phyloP scores from a whole-genome alignment of 208 protist genomes.

The Trypanosoma mega region DNA sequence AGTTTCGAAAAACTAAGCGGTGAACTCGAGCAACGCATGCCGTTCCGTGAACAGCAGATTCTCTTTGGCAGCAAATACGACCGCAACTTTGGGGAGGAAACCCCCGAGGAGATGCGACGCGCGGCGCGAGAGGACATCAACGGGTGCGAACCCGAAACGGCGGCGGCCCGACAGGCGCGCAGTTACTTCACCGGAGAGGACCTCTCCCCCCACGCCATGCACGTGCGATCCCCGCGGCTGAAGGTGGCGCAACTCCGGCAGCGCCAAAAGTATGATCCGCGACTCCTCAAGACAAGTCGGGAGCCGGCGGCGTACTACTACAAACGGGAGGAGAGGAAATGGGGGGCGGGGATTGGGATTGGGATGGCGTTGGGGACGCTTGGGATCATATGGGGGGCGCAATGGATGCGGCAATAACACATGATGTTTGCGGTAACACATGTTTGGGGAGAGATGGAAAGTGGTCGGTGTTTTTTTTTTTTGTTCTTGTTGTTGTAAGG shows the following conservation, averaged over 20 bases:
- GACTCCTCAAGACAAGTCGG: constrained; percentile 57
- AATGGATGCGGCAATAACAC: background rate
- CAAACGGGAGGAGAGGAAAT: constrained; percentile 28
- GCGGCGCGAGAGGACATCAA: constrained; percentile 68
- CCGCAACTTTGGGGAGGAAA: constrained; percentile 58
- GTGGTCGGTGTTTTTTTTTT: background rate
- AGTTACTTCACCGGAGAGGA: constrained; percentile 72
- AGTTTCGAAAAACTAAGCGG: constrained; percentile 82
- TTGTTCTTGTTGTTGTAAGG: background rate
- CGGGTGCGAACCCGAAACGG: constrained; percentile 49
- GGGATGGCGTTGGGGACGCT: constrained; percentile 7
- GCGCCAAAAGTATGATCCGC: constrained; percentile 57
- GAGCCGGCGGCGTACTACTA: constrained; percentile 82
- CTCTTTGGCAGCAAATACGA: constrained; percentile 63
- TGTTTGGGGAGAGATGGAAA: constrained; percentile 5
- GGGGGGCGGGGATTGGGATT: constrained; percentile 25
- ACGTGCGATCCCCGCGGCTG: constrained; percentile 55
- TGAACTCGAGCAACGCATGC: constrained; percentile 55
- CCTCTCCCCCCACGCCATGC: constrained; percentile 48
- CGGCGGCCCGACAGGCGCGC: constrained; percentile 56
- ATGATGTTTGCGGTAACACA: constrained; percentile 3
- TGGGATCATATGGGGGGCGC: background rate
- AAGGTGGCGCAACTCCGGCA: constrained; percentile 68
- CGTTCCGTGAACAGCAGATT: constrained; percentile 59
- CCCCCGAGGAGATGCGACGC: constrained; percentile 40